Conservation (phyloP, 2,329 filamentous ascomycete genomes). For the Penicillium sp. region DNA sequence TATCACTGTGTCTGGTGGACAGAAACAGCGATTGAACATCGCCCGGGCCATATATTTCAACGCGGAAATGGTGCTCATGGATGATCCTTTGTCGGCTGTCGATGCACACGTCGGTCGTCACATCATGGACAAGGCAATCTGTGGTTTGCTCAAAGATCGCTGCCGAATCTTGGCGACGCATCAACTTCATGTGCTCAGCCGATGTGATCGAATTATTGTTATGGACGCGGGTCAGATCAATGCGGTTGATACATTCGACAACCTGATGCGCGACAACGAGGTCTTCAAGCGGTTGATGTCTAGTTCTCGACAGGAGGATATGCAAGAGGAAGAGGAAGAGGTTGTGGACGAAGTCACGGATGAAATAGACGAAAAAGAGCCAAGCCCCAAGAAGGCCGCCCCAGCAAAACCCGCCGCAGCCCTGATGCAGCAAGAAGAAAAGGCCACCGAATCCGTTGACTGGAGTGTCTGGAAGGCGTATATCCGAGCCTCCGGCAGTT, state of each 20-base stretch:
- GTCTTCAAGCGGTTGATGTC: constrained; percentile 81
- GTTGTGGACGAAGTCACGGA: constrained; percentile 51
- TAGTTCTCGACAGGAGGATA: constrained; percentile 62
- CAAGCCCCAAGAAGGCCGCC: constrained; percentile 9
- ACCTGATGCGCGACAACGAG: constrained; percentile 76
- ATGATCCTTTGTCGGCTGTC: constrained; percentile 60
- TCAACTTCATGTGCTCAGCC: constrained; percentile 86
- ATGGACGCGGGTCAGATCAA: constrained; percentile 84
- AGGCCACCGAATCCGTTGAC: constrained; percentile 71
- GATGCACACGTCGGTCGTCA: constrained; percentile 62
- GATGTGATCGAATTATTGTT: constrained; percentile 89
- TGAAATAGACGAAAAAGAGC: constrained; percentile 37
- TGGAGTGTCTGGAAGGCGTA: constrained; percentile 80
- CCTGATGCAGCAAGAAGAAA: constrained; percentile 52
- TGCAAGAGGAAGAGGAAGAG: constrained; percentile 51
- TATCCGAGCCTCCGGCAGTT: constrained; percentile 67
- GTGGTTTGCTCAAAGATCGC: constrained; percentile 83
- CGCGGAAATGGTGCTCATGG: constrained; percentile 63
- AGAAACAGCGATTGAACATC: constrained; percentile 94
- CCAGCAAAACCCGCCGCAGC: constrained; percentile 25
- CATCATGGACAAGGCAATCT: constrained; percentile 91
- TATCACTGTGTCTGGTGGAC: constrained; percentile 91
- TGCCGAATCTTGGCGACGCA: constrained; percentile 91
- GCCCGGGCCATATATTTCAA: constrained; percentile 72
- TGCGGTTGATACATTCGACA: constrained; percentile 84